These are phyloP conservation scores for Verbascum thapsus DNA, from an alignment of 257 asterid genomes.

Conservation along the genomic window DNA sequence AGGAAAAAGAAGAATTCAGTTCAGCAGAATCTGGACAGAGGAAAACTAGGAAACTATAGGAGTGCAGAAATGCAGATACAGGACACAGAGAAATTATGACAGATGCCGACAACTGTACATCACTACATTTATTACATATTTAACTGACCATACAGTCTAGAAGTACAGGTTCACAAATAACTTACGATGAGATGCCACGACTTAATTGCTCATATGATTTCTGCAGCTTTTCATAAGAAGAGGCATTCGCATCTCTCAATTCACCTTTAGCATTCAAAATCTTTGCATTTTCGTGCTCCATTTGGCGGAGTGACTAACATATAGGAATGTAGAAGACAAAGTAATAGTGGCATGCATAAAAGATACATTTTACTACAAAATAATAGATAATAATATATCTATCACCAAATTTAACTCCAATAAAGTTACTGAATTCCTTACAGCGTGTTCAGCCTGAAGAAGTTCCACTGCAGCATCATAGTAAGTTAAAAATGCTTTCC, in stretches of 20 bases:
- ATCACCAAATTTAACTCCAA: too few relatives aligned
- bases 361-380: conserved; percentile 20
- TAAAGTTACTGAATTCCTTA: conserved; percentile 44
- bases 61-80: conserved; percentile 21
- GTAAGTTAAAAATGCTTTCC: conserved; percentile 81
- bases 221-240: conserved; percentile 88
- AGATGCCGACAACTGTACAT: conserved; percentile 15
- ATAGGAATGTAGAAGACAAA: conserved; percentile 19
- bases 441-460: conserved; percentile 92
- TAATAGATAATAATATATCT: too few relatives aligned
- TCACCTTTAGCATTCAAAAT: conserved; percentile 96
- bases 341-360: conserved; percentile 18
- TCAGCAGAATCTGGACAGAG: conserved; percentile 25
- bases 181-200: conserved; percentile 95
- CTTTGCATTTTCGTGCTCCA: conserved; percentile 98
- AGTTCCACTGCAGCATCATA: conserved; percentile 83
- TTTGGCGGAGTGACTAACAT: conserved; percentile 85
- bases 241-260: conserved; percentile 83
- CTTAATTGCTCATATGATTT: conserved; percentile 85
- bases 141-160: conserved; percentile 16
- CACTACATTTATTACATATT: conserved; percentile 17
- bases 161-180: conserved; percentile 33
- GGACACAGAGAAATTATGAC: conserved; percentile 17
- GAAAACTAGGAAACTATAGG: conserved; percentile 9
- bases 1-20: conserved; percentile 3